Evolutionary conservation across 2,329 filamentous ascomycete genomes (phyloP).

Genomic region (Chaetoscypha palmicola): DNA sequence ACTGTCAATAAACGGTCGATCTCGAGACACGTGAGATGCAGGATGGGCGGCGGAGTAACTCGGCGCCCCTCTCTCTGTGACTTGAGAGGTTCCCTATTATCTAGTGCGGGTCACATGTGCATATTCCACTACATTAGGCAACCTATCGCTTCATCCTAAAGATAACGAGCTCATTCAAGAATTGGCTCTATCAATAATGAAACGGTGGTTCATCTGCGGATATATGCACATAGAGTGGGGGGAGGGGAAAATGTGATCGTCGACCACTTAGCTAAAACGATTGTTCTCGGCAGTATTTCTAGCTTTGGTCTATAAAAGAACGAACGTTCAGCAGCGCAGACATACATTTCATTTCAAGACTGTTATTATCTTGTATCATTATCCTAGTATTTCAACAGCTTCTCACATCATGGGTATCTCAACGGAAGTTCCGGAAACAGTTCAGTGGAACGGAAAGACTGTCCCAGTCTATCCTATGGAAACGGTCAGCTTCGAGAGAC

Average conservation of each 20-base stretch:
- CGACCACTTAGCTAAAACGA: background rate
- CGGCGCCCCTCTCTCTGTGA: background rate
- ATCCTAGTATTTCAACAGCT: background rate
- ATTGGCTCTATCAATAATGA: background rate
- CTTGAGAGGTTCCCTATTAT: background rate
- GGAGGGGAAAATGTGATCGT: background rate
- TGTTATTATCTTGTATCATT: background rate
- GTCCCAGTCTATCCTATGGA: constrained; percentile 46
- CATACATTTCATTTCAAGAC: background rate
- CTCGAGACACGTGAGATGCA: background rate
- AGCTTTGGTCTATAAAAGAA: constrained; percentile 1
- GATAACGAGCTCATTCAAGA: background rate
- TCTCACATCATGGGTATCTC: constrained; percentile 32
- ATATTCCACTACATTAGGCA: background rate
- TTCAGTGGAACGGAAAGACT: constrained; percentile 42
- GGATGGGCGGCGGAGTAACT: background rate
- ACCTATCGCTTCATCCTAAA: background rate
- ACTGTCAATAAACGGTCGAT: background rate
- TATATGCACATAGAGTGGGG: background rate
- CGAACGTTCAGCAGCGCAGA: background rate
- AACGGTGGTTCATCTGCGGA: background rate
- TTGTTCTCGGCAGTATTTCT: background rate
- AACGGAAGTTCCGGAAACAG: constrained; percentile 37
- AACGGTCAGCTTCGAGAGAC: constrained; percentile 43
- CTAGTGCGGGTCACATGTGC: background rate